Evolutionary conservation across 2,329 filamentous ascomycete genomes (phyloP), one percentile per base, ranked within the genome.

Genomic region (Microsporum ferrugineum): DNA sequence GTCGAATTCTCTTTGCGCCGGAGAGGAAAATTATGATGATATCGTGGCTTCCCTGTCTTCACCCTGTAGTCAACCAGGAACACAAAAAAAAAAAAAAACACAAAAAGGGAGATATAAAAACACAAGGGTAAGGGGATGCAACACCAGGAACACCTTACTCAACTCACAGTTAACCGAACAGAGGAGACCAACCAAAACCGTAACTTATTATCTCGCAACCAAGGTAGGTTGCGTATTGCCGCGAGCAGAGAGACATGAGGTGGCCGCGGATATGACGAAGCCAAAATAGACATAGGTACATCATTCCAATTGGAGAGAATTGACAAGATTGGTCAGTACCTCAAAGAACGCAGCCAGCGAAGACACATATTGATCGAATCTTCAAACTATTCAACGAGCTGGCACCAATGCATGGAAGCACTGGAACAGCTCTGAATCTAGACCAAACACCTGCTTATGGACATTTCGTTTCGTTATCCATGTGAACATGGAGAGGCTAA

Each of bases 201-300:
- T 31, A 55, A 7, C 51, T n/a, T 17, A 6, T 55, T 55, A 12
- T 55, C 51, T 36, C 51, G 31, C 51, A 36, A 6, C n/a, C 12
- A 55, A 7, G 51, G 6, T 36, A 12, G 7, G 31, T 17, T 36
- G 39, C 39, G n/a, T 43, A 23, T 55, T 55, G 51, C 51, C 31
- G 33, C 51, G 51, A 55, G 51, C 51, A 55, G 51, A 55, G 49
- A 55, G 51, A 55, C 51, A 55, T 55, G 51, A 55, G n/a, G 31
- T 33, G 31, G 51, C 51, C 51, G 51, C 51, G 31, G 31, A 14
- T 55, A 55, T 55, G 51, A 23, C 51, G 31, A 55, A 17, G 51
- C 51, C 51, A 36, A 55, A 33, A n/a, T 7, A 31, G 51, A 55
- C 33, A 29, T 10, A 36, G 51, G n/a, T 12, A 55, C 51, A 55